These are phyloP conservation scores for Hypoxylon fragiforme DNA, from an alignment of 495 filamentous ascomycete genomes.

Conservation along the genomic window DNA sequence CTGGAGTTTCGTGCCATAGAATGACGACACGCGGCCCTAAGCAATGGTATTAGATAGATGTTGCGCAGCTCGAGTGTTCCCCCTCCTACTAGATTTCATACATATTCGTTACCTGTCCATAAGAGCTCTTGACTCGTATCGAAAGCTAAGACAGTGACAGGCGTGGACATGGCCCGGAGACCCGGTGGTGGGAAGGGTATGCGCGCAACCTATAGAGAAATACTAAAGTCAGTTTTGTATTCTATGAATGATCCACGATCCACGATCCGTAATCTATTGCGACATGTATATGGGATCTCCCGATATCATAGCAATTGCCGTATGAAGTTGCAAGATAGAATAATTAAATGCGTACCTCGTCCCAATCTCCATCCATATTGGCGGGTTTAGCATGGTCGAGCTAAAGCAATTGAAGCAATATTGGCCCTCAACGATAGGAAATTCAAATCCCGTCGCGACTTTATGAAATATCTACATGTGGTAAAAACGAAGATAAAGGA, in stretches of 20 bases:
- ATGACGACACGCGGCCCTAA: conserved; percentile 83
- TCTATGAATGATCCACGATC: not conserved
- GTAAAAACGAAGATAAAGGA: too few relatives aligned
- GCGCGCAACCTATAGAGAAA: conserved; percentile 63
- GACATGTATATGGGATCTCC: too few relatives aligned
- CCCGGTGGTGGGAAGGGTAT: conserved; percentile 69
- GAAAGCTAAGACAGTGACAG: conserved; percentile 76
- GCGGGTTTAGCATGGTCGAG: conserved; percentile 32
- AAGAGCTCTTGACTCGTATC: conserved; percentile 85
- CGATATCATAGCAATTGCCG: not conserved
- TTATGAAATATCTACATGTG: conserved; percentile 10
- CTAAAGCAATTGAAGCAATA: conserved; percentile 12
- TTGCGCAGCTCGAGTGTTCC: not conserved
- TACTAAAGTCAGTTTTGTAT: conserved; percentile 10
- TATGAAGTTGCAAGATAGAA: not conserved
- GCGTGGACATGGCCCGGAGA: conserved; percentile 62
- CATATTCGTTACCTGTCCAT: conserved; percentile 89
- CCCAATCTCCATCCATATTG: conserved; percentile 65
- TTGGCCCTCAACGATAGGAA: conserved; percentile 3
- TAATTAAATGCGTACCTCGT: conserved; percentile 52
- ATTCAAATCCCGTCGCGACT: conserved; percentile 13
- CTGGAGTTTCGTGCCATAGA: conserved; percentile 78
- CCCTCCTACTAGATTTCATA: conserved; percentile 46
- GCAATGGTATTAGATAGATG: not conserved
- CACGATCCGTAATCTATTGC: too few relatives aligned